Evolutionary conservation across 2,329 filamentous ascomycete genomes (phyloP).

Genomic region (Aureobasidium lini): DNA sequence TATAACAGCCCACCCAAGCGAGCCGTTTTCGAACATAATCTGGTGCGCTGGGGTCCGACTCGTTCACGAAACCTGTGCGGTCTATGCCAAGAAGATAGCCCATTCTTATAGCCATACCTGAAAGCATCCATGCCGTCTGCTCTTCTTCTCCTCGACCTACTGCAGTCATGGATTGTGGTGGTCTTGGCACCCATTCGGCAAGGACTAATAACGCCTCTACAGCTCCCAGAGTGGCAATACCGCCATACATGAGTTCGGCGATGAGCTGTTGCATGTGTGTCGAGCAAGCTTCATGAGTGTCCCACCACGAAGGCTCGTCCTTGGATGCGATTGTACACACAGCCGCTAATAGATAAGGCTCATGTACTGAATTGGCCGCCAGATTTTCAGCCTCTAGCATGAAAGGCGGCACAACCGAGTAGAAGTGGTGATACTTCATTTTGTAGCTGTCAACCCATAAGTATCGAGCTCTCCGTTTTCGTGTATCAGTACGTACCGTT

Average conservation of each 20-base stretch:
- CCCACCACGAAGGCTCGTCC: constrained; percentile 27
- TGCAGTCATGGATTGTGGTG: constrained; percentile 22
- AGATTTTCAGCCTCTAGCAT: constrained; percentile 25
- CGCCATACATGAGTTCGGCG: constrained; percentile 25
- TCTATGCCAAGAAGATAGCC: constrained; percentile 29
- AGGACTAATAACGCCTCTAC: constrained; percentile 29
- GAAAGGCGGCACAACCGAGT: constrained; percentile 25
- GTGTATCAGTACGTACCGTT: neutral
- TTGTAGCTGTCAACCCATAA: constrained; percentile 20
- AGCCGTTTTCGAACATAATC: constrained; percentile 27
- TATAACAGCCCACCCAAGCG: constrained; percentile 28
- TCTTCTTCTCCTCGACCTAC: constrained; percentile 29
- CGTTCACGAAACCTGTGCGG: constrained; percentile 25
- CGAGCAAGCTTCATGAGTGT: constrained; percentile 26
- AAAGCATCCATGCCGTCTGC: constrained; percentile 28
- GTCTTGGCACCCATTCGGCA: constrained; percentile 27
- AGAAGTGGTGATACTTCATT: constrained; percentile 28
- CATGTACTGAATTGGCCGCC: constrained; percentile 21
- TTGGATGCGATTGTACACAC: constrained; percentile 28
- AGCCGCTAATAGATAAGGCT: constrained; percentile 26
- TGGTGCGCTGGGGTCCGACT: constrained; percentile 22
- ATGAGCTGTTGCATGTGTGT: constrained; percentile 28
- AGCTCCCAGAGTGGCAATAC: constrained; percentile 25
- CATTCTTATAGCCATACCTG: constrained; percentile 27
- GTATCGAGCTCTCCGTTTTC: neutral